These are phyloP conservation scores for Sordariomycetes sp. DNA, from an alignment of 2,329 filamentous ascomycete species.

Conservation along the genomic window DNA sequence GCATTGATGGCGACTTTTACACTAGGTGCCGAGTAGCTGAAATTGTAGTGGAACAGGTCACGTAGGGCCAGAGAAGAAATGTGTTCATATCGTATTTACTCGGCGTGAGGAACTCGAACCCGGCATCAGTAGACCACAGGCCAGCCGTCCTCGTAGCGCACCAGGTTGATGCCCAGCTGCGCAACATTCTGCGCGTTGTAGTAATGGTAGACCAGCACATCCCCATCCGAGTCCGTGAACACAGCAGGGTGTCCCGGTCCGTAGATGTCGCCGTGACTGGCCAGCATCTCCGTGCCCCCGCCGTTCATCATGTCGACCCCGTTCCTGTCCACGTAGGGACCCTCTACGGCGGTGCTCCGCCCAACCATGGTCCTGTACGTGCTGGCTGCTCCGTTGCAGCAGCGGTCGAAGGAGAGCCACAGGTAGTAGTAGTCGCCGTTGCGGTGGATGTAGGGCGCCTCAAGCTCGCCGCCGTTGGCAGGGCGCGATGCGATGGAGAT, in stretches of 20 bases:
- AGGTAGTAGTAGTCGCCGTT: slow-evolving; percentile 20
- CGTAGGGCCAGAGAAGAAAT: too few relatives aligned
- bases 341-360: slow-evolving; percentile 16
- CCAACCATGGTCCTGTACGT: slow-evolving; percentile 22
- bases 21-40: too few relatives aligned
- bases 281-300: slow-evolving; percentile 19
- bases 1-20: too few relatives aligned
- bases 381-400: slow-evolving; percentile 17
- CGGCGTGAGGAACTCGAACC: too few relatives aligned
- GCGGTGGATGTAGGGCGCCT: slow-evolving; percentile 18
- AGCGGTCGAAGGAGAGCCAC: slow-evolving; percentile 21
- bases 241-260: slow-evolving; percentile 20
- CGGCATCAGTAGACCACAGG: slow-evolving; percentile 21
- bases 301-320: slow-evolving; percentile 16
- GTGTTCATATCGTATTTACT: too few relatives aligned
- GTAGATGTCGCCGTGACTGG: slow-evolving; percentile 16
- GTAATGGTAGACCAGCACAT: slow-evolving; percentile 21
- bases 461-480: slow-evolving; percentile 12
- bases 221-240: slow-evolving; percentile 18
- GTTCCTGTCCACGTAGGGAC: slow-evolving; percentile 15
- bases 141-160: slow-evolving; percentile 18
- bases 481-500: slow-evolving; percentile 16
- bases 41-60: too few relatives aligned
- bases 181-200: slow-evolving; percentile 14
- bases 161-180: slow-evolving; percentile 18